Conservation (phyloP, 139 green algal species). For the Tetradesmus obliquus region DNA sequence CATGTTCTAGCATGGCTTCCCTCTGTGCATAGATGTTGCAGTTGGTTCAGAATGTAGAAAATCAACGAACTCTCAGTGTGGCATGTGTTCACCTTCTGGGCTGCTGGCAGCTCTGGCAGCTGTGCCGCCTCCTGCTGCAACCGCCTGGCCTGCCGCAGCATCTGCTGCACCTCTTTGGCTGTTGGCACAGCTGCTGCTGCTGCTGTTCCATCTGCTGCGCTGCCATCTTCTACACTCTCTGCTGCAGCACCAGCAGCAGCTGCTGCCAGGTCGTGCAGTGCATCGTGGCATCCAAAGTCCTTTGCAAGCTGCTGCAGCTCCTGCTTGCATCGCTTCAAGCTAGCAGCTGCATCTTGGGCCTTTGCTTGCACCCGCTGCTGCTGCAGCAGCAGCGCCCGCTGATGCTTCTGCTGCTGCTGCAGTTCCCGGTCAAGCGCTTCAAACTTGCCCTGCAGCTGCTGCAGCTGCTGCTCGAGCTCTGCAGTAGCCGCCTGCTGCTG, state of each 20-base stretch:
- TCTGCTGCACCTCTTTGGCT: neutral
- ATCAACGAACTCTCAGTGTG: too few species aligned
- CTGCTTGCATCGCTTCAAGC: neutral
- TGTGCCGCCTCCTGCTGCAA: neutral
- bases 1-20: too few species aligned
- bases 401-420: neutral
- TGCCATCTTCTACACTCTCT: neutral
- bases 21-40: too few species aligned
- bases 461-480: neutral
- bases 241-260: neutral
- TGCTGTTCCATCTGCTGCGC: neutral
- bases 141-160: neutral
- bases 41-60: too few species aligned
- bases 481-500: neutral
- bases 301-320: conserved; percentile 26
- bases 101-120: conserved; percentile 5
- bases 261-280: neutral
- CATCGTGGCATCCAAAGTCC: conserved; percentile 1
- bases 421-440: neutral
- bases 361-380: neutral
- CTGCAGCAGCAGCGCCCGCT: neutral
- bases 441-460: neutral
- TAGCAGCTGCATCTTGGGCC: neutral
- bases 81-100: too few species aligned
- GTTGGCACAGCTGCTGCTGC: neutral